A percentile compares a stretch with the other conserved stretches of the same genome.
Conservation (phyloP, 768 basidiomycete species). For the Termitomyces heimii region DNA sequence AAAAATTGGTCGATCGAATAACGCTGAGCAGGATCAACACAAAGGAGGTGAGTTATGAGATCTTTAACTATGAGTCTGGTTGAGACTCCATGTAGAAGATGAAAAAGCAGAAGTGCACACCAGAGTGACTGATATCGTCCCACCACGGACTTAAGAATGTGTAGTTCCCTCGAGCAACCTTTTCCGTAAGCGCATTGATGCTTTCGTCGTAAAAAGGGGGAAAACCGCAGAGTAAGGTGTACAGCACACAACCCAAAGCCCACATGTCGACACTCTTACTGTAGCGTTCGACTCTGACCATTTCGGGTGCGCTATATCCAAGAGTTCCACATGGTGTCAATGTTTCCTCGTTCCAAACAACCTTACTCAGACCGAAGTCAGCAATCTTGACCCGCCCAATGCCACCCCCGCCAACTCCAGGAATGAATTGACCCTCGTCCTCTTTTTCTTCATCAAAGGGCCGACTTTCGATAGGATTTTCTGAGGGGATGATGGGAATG, state of each 20-base stretch:
- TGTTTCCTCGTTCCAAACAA: slow-evolving; percentile 98
- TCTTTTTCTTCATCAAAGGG: slow-evolving; percentile 98
- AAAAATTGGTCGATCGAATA: slow-evolving; percentile 99
- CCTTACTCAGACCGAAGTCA: slow-evolving; percentile 95
- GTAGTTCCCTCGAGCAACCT: slow-evolving; percentile 95
- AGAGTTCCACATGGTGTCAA: slow-evolving; percentile 99
- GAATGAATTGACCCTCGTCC: slow-evolving; percentile 94
- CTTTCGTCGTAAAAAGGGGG: slow-evolving; percentile 99
- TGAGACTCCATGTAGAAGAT: not conserved
- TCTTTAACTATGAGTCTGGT: slow-evolving; percentile 73
- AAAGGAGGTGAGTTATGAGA: slow-evolving; percentile 88
- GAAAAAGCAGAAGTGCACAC: slow-evolving; percentile 35
- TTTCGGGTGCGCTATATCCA: slow-evolving; percentile 98
- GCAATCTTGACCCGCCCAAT: slow-evolving; percentile 99
- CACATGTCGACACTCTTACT: slow-evolving; percentile 99
- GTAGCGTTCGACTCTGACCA: slow-evolving; percentile 97
- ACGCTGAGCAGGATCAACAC: slow-evolving; percentile 91
- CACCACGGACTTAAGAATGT: slow-evolving; percentile 99
- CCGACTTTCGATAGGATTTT: slow-evolving; percentile 53
- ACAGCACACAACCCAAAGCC: slow-evolving; percentile 98
- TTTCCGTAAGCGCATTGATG: slow-evolving; percentile 96
- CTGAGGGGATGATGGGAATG: slow-evolving; percentile 88
- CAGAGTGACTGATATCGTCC: slow-evolving; percentile 86
- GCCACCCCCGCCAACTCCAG: slow-evolving; percentile 91
- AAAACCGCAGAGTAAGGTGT: slow-evolving; percentile 96